These are phyloP conservation scores for Talaromyces albobiverticillius DNA, from an alignment of 2,329 filamentous ascomycete genomes.

Conservation along the genomic window DNA sequence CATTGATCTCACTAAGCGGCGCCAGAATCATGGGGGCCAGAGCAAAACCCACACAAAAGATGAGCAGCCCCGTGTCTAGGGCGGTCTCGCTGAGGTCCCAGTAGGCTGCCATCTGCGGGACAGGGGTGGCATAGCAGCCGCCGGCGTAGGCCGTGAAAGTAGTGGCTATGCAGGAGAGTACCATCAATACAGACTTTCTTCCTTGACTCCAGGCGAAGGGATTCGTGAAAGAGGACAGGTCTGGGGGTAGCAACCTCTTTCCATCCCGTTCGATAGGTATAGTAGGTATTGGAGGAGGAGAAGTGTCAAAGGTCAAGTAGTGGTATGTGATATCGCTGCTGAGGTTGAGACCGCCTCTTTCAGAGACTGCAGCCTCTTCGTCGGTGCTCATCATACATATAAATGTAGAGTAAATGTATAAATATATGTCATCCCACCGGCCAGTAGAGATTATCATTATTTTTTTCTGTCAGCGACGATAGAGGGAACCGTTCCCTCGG, in stretches of 20 bases:
- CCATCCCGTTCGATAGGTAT: not conserved
- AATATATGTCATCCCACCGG: too few species aligned
- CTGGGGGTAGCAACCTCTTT: not conserved
- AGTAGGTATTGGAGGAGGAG: not conserved
- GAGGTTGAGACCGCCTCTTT: not conserved
- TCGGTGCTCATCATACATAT: not conserved
- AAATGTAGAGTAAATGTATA: too few species aligned
- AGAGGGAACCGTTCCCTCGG: too few species aligned
- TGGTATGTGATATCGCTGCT: not conserved
- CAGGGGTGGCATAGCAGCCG: not conserved
- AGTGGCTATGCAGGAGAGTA: not conserved
- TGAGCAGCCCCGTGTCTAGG: not conserved
- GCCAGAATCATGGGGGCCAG: constrained; percentile 6
- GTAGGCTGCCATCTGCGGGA: constrained; percentile 1
- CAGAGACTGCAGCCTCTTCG: not conserved
- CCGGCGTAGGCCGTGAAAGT: not conserved
- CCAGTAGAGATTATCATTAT: too few species aligned
- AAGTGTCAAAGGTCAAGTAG: not conserved
- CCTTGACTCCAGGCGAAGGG: not conserved
- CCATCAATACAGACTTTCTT: not conserved
- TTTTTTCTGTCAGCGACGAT: too few species aligned
- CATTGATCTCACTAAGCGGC: not conserved
- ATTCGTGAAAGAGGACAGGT: not conserved
- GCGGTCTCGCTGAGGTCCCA: constrained; percentile 2
- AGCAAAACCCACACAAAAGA: constrained; percentile 5